These are phyloP conservation scores for Escovopsis sp. DNA, from an alignment of 2,329 filamentous ascomycete genomes.

Conservation along the genomic window DNA sequence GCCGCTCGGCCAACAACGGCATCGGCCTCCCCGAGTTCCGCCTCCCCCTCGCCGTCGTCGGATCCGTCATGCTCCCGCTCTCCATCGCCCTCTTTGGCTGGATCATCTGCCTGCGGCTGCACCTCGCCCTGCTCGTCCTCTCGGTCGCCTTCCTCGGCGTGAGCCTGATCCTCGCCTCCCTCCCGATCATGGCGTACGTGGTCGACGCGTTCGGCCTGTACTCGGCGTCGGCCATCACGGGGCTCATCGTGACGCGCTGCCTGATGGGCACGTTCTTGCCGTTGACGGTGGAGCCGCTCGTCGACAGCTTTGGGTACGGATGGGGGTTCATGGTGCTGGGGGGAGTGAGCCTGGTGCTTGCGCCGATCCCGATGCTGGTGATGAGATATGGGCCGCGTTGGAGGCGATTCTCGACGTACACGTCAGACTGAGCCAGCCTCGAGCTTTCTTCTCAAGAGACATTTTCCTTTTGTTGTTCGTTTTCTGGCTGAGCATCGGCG, in stretches of 20 bases:
- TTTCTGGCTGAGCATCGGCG: no score
- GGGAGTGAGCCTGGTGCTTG: constrained; percentile 24
- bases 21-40: constrained; percentile 36
- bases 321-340: constrained; percentile 33
- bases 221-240: constrained; percentile 41
- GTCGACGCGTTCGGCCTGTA: constrained; percentile 42
- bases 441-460: no score
- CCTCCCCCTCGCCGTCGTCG: constrained; percentile 34
- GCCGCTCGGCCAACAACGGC: constrained; percentile 24
- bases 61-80: constrained; percentile 29
- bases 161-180: constrained; percentile 27
- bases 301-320: constrained; percentile 33
- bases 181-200: constrained; percentile 39
- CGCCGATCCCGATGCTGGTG: constrained; percentile 34
- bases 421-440: not conserved
- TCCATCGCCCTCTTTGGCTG: constrained; percentile 34
- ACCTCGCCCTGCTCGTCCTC: constrained; percentile 27
- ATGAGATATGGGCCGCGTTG: constrained; percentile 34
- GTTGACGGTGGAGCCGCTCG: constrained; percentile 31
- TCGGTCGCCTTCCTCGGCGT: constrained; percentile 29
- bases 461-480: no score
- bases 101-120: constrained; percentile 27
- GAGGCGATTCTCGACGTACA: constrained; percentile 21
- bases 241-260: constrained; percentile 38
- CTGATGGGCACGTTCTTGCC: constrained; percentile 42